phyloP scores from a whole-genome alignment of 345 rosid genomes.

The Passiflora organensis region DNA sequence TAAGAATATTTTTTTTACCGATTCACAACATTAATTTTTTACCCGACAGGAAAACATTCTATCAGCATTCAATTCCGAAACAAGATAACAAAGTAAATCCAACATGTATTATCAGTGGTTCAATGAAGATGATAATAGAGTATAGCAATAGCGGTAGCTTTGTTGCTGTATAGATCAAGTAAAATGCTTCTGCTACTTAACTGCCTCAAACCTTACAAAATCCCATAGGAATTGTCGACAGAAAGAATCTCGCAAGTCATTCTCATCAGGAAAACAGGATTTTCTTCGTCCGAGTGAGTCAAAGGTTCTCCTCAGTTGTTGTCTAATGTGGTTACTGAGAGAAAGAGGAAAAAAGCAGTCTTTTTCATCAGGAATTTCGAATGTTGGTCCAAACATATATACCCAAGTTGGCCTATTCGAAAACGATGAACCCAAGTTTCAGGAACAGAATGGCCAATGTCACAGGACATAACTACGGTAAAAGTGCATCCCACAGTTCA shows the following conservation, averaged over 20 bases:
- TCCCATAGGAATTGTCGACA: neutral
- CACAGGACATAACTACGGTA: neutral
- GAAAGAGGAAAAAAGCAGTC: neutral
- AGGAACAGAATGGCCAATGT: neutral
- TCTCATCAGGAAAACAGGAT: neutral
- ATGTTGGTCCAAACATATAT: neutral
- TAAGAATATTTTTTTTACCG: too few species aligned
- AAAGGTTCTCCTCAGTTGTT: neutral
- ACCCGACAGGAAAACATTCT: too few species aligned
- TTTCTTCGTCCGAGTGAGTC: neutral
- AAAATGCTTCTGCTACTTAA: too few species aligned
- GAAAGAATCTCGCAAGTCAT: neutral
- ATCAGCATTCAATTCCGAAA: too few species aligned
- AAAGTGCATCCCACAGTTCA: neutral
- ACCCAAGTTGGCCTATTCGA: neutral
- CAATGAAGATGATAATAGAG: too few species aligned
- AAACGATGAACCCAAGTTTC: neutral
- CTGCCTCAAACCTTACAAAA: too few species aligned
- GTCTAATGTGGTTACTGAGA: neutral
- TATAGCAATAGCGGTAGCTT: too few species aligned
- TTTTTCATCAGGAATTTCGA: neutral
- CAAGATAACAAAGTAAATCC: too few species aligned
- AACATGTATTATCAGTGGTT: too few species aligned
- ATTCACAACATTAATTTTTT: too few species aligned
- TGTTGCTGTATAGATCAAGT: too few species aligned